phyloP scores from a whole-genome alignment of 1,284 basidiomycete species.

The Stereum hirsutum region DNA sequence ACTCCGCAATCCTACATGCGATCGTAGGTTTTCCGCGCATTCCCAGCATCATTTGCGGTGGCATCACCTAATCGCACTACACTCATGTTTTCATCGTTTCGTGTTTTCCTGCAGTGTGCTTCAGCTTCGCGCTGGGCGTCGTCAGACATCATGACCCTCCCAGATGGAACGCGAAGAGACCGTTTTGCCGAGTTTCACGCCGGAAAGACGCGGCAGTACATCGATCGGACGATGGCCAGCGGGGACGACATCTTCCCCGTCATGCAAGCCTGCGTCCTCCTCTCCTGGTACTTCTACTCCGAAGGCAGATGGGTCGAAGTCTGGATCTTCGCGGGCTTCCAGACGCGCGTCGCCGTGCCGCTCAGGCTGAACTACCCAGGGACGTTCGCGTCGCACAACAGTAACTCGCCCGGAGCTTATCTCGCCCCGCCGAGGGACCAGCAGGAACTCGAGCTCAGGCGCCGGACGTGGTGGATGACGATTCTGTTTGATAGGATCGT shows the following conservation, averaged over 20 bases:
- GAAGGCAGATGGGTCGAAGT: slow-evolving; percentile 85
- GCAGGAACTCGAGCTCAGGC: slow-evolving; percentile 63
- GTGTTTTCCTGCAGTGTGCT: slow-evolving; percentile 49
- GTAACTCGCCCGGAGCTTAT: slow-evolving; percentile 63
- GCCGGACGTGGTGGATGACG: slow-evolving; percentile 84
- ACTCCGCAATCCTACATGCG: slow-evolving; percentile 74
- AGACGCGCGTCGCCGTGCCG: slow-evolving; percentile 77
- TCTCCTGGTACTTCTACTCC: slow-evolving; percentile 84
- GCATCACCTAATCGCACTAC: no score
- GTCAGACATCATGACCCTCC: slow-evolving; percentile 50
- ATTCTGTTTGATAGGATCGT: slow-evolving; percentile 77
- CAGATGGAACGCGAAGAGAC: slow-evolving; percentile 67
- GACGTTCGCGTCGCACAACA: slow-evolving; percentile 61
- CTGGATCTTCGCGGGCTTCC: slow-evolving; percentile 81
- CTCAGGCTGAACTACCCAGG: slow-evolving; percentile 76
- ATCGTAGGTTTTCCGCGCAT: slow-evolving; percentile 47
- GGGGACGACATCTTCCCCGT: slow-evolving; percentile 78
- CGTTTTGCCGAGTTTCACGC: slow-evolving; percentile 80
- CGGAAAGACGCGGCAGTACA: slow-evolving; percentile 72
- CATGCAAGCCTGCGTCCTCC: slow-evolving; percentile 74
- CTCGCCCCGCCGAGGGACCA: slow-evolving; percentile 68
- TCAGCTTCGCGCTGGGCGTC: slow-evolving; percentile 76
- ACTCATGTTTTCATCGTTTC: slow-evolving; percentile 4
- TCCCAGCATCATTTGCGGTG: no score
- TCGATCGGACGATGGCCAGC: slow-evolving; percentile 77